A percentile compares a stretch with the other conserved stretches of the same genome.
phyloP scores from a whole-genome alignment of 768 basidiomycete genomes.

The Candolleomyces aberdarensis region DNA sequence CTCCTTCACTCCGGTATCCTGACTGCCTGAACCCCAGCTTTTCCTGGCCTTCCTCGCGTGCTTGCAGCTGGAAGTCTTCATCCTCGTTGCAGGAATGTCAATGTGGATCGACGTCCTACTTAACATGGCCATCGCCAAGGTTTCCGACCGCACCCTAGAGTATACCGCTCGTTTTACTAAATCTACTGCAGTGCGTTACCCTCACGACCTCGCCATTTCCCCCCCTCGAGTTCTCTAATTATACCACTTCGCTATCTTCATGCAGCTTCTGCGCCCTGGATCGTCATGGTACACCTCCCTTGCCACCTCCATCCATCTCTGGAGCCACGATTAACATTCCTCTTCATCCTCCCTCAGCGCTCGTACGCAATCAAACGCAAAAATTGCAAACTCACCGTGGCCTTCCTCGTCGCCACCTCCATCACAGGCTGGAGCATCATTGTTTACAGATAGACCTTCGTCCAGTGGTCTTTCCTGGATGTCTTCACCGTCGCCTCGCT shows the following conservation, averaged over 20 bases:
- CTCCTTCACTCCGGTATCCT: too few species aligned
- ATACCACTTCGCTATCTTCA: background rate
- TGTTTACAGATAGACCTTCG: constrained; percentile 44
- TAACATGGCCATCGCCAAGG: constrained; percentile 39
- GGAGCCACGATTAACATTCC: too few species aligned
- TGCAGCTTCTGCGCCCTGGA: constrained; percentile 51
- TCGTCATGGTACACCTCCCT: constrained; percentile 36
- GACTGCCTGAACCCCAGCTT: constrained; percentile 29
- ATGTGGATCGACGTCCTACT: constrained; percentile 57
- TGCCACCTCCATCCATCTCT: background rate
- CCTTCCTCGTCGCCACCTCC: constrained; percentile 41
- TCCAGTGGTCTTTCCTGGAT: constrained; percentile 48
- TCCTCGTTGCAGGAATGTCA: constrained; percentile 45
- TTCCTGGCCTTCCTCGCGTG: constrained; percentile 53
- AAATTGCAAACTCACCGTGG: constrained; percentile 27
- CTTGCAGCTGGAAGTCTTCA: constrained; percentile 53
- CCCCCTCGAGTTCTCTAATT: background rate
- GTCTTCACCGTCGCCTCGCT: constrained; percentile 44
- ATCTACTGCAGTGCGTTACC: constrained; percentile 39
- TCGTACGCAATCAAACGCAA: constrained; percentile 53
- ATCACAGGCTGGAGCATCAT: constrained; percentile 35
- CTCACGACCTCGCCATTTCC: background rate
- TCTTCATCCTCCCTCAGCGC: constrained; percentile 30
- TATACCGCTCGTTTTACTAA: constrained; percentile 45
- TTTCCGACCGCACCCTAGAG: constrained; percentile 37